Conservation (phyloP, 2,329 filamentous ascomycete genomes). For the Pyrenochaeta sp. region DNA sequence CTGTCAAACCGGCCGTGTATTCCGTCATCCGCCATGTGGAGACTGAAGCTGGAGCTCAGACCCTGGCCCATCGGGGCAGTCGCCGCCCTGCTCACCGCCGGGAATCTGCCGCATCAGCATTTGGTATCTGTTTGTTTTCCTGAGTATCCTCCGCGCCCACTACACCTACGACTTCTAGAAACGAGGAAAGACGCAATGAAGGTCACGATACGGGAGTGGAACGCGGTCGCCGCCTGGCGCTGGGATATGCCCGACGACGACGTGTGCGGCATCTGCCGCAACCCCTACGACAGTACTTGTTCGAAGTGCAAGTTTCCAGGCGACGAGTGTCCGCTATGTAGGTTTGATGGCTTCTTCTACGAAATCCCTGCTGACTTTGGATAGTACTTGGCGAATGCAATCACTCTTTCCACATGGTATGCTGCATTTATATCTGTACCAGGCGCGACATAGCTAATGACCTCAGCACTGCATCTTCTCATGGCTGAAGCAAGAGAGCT, state of each 20-base stretch:
- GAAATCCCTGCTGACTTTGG: slow-evolving; percentile 18
- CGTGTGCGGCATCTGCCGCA: slow-evolving; percentile 97
- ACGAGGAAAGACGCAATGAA: slow-evolving; percentile 71
- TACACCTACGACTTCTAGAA: slow-evolving; percentile 5
- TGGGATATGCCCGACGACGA: slow-evolving; percentile 99
- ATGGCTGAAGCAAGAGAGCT: slow-evolving; percentile 95
- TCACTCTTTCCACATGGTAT: slow-evolving; percentile 96
- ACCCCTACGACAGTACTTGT: slow-evolving; percentile 97
- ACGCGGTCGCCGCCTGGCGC: slow-evolving; percentile 93
- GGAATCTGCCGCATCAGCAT: slow-evolving; percentile 21
- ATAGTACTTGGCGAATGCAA: slow-evolving; percentile 94
- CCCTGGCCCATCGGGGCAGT: slow-evolving; percentile 11
- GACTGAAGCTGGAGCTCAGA: slow-evolving; percentile 20
- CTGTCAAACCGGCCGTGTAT: slow-evolving; percentile 12
- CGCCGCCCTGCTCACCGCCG: slow-evolving; percentile 26
- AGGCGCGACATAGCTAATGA: slow-evolving; percentile 12
- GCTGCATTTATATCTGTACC: background rate
- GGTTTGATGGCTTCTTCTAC: slow-evolving; percentile 46
- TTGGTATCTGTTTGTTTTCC: slow-evolving; percentile 29
- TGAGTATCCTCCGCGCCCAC: slow-evolving; percentile 11
- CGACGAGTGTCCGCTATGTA: slow-evolving; percentile 91
- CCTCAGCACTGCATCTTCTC: slow-evolving; percentile 88
- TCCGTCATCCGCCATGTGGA: slow-evolving; percentile 30
- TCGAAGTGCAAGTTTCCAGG: slow-evolving; percentile 98
- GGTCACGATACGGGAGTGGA: slow-evolving; percentile 92